These are phyloP conservation scores for Ophiostoma fasciatum DNA, from an alignment of 2,329 filamentous ascomycete species.

Conservation along the genomic window DNA sequence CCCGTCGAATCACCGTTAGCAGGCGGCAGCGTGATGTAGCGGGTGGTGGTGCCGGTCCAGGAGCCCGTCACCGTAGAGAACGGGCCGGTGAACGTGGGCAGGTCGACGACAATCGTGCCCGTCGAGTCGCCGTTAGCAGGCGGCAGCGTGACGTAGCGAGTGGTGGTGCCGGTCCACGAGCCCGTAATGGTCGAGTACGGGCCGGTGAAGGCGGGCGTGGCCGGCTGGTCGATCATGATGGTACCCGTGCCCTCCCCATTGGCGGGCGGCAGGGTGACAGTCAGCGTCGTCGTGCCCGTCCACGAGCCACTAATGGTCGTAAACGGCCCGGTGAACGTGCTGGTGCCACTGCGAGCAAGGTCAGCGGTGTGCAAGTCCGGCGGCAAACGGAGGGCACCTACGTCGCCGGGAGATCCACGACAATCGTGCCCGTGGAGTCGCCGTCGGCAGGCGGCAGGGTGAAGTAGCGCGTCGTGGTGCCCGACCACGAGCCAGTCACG, in stretches of 20 bases:
- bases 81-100: conserved; percentile 1
- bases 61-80: conserved; percentile 5
- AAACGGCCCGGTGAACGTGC: conserved; percentile 1
- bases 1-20: conserved; percentile 36
- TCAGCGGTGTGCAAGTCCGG: too few species aligned
- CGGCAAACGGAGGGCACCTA: too few species aligned
- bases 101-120: conserved; percentile 9
- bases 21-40: conserved; percentile 3
- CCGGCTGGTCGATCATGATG: not conserved
- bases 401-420: conserved; percentile 3
- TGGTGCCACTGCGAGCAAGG: too few species aligned
- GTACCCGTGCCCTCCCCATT: not conserved
- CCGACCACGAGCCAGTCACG: conserved; percentile 6
- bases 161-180: not conserved
- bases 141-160: conserved; percentile 1
- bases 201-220: not conserved
- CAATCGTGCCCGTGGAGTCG: conserved; percentile 7
- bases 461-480: conserved; percentile 3
- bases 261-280: conserved; percentile 1
- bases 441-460: conserved; percentile 7
- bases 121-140: conserved; percentile 37
- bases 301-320: conserved; percentile 1
- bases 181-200: conserved; percentile 6
- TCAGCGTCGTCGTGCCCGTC: not conserved
- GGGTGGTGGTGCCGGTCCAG: not conserved